Base-by-base conservation (phyloP, 129 eudicot species). In the Glebionis coronaria region DNA sequence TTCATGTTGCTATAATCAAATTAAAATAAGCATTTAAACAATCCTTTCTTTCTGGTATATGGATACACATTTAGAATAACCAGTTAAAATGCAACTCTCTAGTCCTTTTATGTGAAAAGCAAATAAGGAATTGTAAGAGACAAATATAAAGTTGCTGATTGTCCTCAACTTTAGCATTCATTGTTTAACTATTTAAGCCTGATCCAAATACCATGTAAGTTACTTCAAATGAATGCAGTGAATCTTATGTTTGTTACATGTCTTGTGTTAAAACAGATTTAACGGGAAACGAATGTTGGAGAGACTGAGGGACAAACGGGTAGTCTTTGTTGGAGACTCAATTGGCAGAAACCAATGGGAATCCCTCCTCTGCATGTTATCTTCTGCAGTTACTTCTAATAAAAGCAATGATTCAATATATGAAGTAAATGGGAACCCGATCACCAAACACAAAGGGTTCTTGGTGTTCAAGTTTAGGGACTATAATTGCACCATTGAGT, bases 291-390 rank as follows among this genome's bases (percentile, higher is more conserved):
- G 58, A 29, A 81, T 94, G 97, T 65, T 94, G 71, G 97, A 94
- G 72, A 94, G 74, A 46, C 49, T 94, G 61, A 83, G 88, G 71
- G 71, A 94, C 81, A 94, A 89, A 62, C 82, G 95, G 16, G 49
- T 89, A 19, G 99, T 81, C 3, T 94, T 94, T 67, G 97, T 78
- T 19, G 97, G 99, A 56, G 99, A 94, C 61, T 94, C 99, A 3
- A 94, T 94, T 4, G 97, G 97, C 18, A 81, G 97, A 82, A 94
- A 94, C 84, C 98, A 92, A 13, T 92, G 96, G 96, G 96, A 92
- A 72, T 92, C 98, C 25, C 81, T 88, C 12, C 84, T 89, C 1
- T 94, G 99, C 83, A 84, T 94, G 92, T 78, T 94, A 16, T 80
- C 95, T 38, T 80, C 97, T 58, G 81, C 78, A 14, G 77, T 86